These are phyloP conservation scores for Neonothopanus nambi DNA, from an alignment of 1,284 basidiomycete genomes.

Conservation along the genomic window DNA sequence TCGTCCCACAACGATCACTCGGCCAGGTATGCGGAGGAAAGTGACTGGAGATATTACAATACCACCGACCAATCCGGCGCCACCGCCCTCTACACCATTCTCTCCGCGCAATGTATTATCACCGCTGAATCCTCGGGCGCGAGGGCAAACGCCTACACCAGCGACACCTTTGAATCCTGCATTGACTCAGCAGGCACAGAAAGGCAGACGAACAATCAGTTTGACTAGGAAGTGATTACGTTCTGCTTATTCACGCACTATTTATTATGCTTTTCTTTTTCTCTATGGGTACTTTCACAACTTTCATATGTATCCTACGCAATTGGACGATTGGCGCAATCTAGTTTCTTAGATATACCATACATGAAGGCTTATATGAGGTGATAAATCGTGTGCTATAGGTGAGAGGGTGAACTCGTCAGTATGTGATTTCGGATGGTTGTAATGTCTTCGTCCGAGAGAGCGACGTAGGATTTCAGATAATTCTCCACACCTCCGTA, in stretches of 20 bases:
- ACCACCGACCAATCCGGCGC: conserved; percentile 26
- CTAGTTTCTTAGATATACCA: neutral
- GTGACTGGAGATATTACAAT: conserved; percentile 49
- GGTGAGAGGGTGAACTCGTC: conserved; percentile 27
- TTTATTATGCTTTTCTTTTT: neutral
- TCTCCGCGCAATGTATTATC: conserved; percentile 48
- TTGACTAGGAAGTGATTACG: conserved; percentile 39
- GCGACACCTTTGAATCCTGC: conserved; percentile 28
- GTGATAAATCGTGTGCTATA: conserved; percentile 8
- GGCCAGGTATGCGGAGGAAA: conserved; percentile 55
- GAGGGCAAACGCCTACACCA: conserved; percentile 40
- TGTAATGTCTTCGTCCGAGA: conserved; percentile 61
- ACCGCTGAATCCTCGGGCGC: conserved; percentile 70
- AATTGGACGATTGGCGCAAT: too few species aligned
- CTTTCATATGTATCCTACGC: neutral
- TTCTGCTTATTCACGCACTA: conserved; percentile 3
- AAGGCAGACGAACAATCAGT: conserved; percentile 50
- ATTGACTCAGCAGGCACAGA: conserved; percentile 43
- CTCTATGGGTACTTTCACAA: neutral
- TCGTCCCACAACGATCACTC: conserved; percentile 27
- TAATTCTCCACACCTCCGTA: conserved; percentile 73
- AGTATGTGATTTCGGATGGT: conserved; percentile 63
- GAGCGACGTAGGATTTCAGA: conserved; percentile 48
- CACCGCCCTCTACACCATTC: conserved; percentile 25
- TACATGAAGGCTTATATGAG: neutral